phyloP scores from a whole-genome alignment of 306 rosid genomes.

The Echinosophora koreensis region DNA sequence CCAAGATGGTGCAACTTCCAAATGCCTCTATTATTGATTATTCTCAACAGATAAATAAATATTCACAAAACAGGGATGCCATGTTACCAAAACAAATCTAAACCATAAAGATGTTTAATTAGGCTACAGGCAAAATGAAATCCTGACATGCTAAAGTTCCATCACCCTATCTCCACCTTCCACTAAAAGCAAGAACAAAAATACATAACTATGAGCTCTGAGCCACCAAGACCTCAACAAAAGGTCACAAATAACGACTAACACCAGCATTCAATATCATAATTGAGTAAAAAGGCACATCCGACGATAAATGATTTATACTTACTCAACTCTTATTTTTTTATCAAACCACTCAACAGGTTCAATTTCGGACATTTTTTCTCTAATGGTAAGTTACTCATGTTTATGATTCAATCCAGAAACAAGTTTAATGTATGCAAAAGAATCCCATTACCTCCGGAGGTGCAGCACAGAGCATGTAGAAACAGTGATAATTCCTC shows the following conservation, averaged over 20 bases:
- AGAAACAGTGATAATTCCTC: conserved; percentile 93
- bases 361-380: neutral
- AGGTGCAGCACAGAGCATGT: conserved; percentile 91
- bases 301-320: neutral
- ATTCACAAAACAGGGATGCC: conserved; percentile 15
- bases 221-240: conserved; percentile 10
- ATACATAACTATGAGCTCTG: neutral
- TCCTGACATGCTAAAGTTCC: neutral
- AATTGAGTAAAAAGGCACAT: conserved; percentile 1
- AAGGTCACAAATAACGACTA: neutral
- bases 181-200: neutral
- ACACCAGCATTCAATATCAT: neutral
- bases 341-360: neutral
- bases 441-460: conserved; percentile 65
- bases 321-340: neutral
- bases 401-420: conserved; percentile 25
- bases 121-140: conserved; percentile 28
- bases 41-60: conserved; percentile 22
- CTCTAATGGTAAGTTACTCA: conserved; percentile 26
- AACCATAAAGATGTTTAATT: conserved; percentile 25
- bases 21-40: neutral
- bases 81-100: conserved; percentile 4
- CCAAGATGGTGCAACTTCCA: conserved; percentile 10
- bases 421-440: conserved; percentile 15
- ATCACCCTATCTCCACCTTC: conserved; percentile 18